A percentile compares a stretch with the other conserved stretches of the same genome.
Evolutionary conservation across 179 eudicot species (phyloP).

Genomic region (Beta macrorhiza): DNA sequence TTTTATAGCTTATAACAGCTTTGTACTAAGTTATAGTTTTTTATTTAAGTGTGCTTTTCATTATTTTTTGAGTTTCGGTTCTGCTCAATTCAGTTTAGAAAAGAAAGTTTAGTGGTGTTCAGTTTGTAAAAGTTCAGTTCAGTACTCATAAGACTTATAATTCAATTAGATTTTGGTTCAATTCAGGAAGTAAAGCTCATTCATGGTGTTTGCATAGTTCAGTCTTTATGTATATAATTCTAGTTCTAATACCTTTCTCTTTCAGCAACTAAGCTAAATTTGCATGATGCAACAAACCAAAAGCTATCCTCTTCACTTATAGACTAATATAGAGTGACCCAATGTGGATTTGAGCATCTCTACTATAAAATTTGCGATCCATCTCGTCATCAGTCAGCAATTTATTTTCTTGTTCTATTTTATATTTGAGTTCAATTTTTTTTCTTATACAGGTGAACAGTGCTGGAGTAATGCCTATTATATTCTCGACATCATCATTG

Average conservation of each 20-base stretch:
- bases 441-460: constrained; percentile 72
- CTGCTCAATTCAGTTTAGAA: background rate
- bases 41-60: background rate
- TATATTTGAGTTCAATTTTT: background rate
- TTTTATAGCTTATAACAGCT: no score
- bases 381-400: background rate
- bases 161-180: background rate
- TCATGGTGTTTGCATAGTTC: no score
- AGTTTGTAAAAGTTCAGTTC: background rate
- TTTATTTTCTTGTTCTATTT: background rate
- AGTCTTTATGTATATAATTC: background rate
- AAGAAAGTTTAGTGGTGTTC: background rate
- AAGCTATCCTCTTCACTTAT: background rate
- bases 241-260: background rate
- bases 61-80: background rate
- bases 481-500: constrained; percentile 90
- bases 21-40: no score
- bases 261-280: background rate
- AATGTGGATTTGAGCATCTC: background rate
- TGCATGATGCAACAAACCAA: background rate
- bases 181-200: no score
- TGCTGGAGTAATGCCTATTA: constrained; percentile 98
- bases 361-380: background rate
- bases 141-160: background rate
- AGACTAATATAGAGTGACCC: background rate